Percentiles rank a stretch among this genome's conserved stretches.
Conservation (phyloP, 2,329 filamentous ascomycete species). For the Penicillium hesseltinei region DNA sequence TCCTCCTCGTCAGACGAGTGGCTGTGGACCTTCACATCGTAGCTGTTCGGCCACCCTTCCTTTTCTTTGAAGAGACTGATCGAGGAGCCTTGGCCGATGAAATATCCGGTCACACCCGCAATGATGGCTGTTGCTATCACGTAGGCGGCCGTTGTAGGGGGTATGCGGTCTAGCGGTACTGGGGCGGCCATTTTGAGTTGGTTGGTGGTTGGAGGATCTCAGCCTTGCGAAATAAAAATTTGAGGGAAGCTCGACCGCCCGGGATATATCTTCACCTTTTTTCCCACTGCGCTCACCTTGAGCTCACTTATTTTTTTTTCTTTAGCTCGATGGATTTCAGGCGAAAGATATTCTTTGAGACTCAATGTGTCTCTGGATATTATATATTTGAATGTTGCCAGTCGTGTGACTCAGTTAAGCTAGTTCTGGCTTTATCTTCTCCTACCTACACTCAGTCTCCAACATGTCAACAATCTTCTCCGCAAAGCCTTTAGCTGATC, state of each 20-base stretch:
- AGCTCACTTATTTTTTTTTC: not conserved
- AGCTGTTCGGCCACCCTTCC: slow-evolving; percentile 56
- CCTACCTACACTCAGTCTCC: not conserved
- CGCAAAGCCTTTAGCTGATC: not conserved
- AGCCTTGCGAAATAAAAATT: slow-evolving; percentile 1
- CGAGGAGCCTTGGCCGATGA: slow-evolving; percentile 62
- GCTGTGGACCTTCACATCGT: slow-evolving; percentile 47
- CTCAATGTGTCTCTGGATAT: too few species aligned
- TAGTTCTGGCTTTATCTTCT: not conserved
- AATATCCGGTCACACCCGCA: slow-evolving; percentile 73
- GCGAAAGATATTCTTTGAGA: not conserved
- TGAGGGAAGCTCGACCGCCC: slow-evolving; percentile 9
- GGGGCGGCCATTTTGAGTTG: slow-evolving; percentile 33
- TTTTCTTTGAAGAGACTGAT: slow-evolving; percentile 65
- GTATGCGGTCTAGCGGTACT: slow-evolving; percentile 37
- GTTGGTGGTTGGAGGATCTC: not conserved
- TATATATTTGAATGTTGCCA: not conserved
- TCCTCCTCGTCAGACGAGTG: slow-evolving; percentile 45
- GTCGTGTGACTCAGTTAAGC: not conserved
- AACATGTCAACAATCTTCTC: not conserved
- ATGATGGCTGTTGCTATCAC: slow-evolving; percentile 72
- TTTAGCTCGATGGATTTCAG: not conserved
- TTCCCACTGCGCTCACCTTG: not conserved
- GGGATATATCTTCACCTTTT: not conserved
- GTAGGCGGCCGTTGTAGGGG: slow-evolving; percentile 58